These are phyloP conservation scores for Linanthus parryae DNA, from an alignment of 148 eudicot genomes.

Conservation along the genomic window DNA sequence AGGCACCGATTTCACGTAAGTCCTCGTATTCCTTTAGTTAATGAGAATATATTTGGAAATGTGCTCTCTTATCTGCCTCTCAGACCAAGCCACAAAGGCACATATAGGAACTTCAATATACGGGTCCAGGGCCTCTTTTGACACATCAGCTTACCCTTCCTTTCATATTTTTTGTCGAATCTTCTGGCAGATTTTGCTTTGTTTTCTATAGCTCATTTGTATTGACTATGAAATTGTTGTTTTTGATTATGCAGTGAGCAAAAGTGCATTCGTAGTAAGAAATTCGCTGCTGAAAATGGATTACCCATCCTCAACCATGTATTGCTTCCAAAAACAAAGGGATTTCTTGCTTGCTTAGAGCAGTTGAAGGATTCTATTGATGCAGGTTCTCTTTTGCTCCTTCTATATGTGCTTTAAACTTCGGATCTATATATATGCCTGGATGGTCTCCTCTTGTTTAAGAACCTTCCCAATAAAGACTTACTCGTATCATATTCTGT, in stretches of 20 bases:
- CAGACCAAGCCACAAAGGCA: background rate
- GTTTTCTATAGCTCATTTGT: background rate
- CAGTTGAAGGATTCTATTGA: slow-evolving; percentile 61
- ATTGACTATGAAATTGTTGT: background rate
- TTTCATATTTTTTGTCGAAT: too few relatives aligned
- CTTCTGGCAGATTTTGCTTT: too few relatives aligned
- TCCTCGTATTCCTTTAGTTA: slow-evolving; percentile 4
- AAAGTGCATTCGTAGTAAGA: slow-evolving; percentile 66
- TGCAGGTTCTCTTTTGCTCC: slow-evolving; percentile 52
- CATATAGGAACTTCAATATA: too few relatives aligned
- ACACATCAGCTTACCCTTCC: too few relatives aligned
- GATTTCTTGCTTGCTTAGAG: slow-evolving; percentile 63
- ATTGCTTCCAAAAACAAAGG: slow-evolving; percentile 86
- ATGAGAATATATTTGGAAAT: background rate
- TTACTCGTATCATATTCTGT: too few relatives aligned
- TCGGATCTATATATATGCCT: background rate
- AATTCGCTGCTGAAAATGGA: slow-evolving; percentile 75
- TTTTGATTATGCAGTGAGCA: slow-evolving; percentile 46
- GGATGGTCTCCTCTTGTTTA: background rate
- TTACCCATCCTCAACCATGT: slow-evolving; percentile 70
- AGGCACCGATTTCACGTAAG: slow-evolving; percentile 98
- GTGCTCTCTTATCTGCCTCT: background rate
- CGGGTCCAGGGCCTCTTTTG: too few relatives aligned
- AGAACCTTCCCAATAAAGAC: background rate
- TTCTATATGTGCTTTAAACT: too few relatives aligned